Percentiles rank a stretch among this genome's conserved stretches.
Conservation (phyloP, 805 yeast genomes). For the Tetrapisispora iriomotensis region DNA sequence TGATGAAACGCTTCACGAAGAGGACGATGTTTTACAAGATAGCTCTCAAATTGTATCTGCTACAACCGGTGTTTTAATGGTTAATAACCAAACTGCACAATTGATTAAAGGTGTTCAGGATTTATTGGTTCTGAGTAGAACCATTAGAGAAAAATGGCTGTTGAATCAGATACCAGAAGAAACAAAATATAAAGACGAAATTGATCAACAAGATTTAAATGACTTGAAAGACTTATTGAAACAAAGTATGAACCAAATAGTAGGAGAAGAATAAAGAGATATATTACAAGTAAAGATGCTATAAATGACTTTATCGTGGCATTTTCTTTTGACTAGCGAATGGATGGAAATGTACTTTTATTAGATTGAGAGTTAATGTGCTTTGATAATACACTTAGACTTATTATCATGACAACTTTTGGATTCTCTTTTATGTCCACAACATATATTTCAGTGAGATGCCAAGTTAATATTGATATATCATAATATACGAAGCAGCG, state of each 20-base stretch:
- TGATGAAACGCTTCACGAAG: slow-evolving; percentile 10
- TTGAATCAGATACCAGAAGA: slow-evolving; percentile 24
- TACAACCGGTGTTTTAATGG: slow-evolving; percentile 22
- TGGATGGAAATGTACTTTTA: too few relatives aligned
- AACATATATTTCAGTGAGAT: too few relatives aligned
- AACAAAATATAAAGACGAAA: slow-evolving; percentile 1
- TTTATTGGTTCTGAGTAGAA: slow-evolving; percentile 24
- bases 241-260: slow-evolving; percentile 14
- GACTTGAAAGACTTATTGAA: slow-evolving; percentile 16
- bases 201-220: slow-evolving; percentile 7
- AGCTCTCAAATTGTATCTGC: slow-evolving; percentile 19
- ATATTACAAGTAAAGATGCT: neutral
- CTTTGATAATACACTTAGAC: too few relatives aligned
- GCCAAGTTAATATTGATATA: neutral
- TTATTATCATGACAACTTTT: too few relatives aligned
- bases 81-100: slow-evolving; percentile 25
- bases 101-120: slow-evolving; percentile 28
- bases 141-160: slow-evolving; percentile 29
- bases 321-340: too few relatives aligned
- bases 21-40: slow-evolving; percentile 6
- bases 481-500: neutral
- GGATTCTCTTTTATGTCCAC: too few relatives aligned
- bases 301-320: too few relatives aligned
- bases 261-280: slow-evolving; percentile 5
- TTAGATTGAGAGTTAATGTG: too few relatives aligned